These are phyloP conservation scores for Blastobotrys arbuscula DNA, from an alignment of 1,139 yeast genomes.

Conservation along the genomic window DNA sequence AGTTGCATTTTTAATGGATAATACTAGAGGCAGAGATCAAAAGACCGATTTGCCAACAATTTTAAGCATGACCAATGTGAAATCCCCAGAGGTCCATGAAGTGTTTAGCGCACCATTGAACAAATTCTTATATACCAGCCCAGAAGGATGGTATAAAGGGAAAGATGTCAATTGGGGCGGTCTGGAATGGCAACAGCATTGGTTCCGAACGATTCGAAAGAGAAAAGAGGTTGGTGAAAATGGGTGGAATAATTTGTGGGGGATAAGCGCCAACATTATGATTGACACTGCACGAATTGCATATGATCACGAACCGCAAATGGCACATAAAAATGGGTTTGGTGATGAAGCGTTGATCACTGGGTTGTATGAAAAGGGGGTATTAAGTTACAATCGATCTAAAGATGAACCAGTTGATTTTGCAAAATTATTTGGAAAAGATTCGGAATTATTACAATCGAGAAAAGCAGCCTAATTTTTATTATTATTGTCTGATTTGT, in stretches of 20 bases:
- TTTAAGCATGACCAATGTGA: constrained; percentile 36
- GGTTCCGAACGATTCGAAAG: constrained; percentile 35
- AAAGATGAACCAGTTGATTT: constrained; percentile 24
- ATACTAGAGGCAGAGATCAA: constrained; percentile 17
- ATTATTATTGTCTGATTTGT: neutral
- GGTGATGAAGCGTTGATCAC: constrained; percentile 31
- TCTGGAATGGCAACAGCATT: constrained; percentile 29
- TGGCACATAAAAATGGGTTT: constrained; percentile 27
- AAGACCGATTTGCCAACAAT: constrained; percentile 28
- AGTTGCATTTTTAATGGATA: constrained; percentile 44
- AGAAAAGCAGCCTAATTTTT: constrained; percentile 16
- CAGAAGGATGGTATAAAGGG: constrained; percentile 33
- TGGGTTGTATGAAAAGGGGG: constrained; percentile 24
- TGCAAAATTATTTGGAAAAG: constrained; percentile 24
- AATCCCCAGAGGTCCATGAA: constrained; percentile 31
- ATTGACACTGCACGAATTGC: constrained; percentile 68
- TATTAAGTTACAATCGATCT: constrained; percentile 22
- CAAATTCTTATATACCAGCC: constrained; percentile 23
- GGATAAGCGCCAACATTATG: constrained; percentile 79
- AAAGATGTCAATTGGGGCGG: constrained; percentile 35
- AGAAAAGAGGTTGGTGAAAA: constrained; percentile 46
- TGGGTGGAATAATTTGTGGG: constrained; percentile 82
- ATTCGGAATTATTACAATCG: constrained; percentile 24
- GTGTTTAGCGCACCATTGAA: constrained; percentile 31
- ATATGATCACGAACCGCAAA: constrained; percentile 39